Percentiles rank a stretch among this genome's conserved stretches.
These are phyloP conservation scores for Quercus lobata DNA, from an alignment of 331 rosid genomes.

Conservation along the genomic window DNA sequence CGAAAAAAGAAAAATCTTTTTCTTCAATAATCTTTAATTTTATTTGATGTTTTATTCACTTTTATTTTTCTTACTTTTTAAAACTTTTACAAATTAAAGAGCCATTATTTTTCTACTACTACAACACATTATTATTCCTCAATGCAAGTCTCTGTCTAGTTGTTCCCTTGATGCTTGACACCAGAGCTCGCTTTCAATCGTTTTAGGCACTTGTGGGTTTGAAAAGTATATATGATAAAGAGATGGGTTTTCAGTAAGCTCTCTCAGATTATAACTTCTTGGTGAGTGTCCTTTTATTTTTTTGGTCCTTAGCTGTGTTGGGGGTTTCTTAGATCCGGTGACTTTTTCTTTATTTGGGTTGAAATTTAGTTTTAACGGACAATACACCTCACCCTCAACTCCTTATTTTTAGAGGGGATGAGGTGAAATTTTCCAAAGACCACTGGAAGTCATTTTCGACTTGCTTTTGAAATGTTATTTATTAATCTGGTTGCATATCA, in stretches of 20 bases:
- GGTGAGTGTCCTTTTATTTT: constrained; percentile 22
- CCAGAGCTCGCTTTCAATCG: constrained; percentile 50
- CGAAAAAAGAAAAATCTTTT: too few relatives aligned
- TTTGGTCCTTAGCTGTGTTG: constrained; percentile 14
- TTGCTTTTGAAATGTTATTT: background rate
- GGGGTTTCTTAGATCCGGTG: background rate
- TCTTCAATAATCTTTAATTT: too few relatives aligned
- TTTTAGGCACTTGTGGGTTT: constrained; percentile 31
- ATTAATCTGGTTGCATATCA: background rate
- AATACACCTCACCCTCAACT: background rate
- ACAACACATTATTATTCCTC: constrained; percentile 25
- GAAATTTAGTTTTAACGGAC: background rate
- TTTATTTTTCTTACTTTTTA: too few relatives aligned
- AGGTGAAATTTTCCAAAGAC: background rate
- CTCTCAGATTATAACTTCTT: constrained; percentile 20
- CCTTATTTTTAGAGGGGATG: background rate
- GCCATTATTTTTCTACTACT: too few relatives aligned
- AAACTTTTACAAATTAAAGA: too few relatives aligned
- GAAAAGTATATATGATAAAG: constrained; percentile 19
- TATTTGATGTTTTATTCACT: too few relatives aligned
- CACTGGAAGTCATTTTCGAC: background rate
- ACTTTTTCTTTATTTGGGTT: background rate
- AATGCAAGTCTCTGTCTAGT: constrained; percentile 32
- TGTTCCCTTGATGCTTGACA: constrained; percentile 82
- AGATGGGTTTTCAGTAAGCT: constrained; percentile 30